Evolutionary conservation across 176 grass and related monocot genomes (phyloP), one percentile per base, ranked within the genome.

Genomic region (Triticum timopheevii): DNA sequence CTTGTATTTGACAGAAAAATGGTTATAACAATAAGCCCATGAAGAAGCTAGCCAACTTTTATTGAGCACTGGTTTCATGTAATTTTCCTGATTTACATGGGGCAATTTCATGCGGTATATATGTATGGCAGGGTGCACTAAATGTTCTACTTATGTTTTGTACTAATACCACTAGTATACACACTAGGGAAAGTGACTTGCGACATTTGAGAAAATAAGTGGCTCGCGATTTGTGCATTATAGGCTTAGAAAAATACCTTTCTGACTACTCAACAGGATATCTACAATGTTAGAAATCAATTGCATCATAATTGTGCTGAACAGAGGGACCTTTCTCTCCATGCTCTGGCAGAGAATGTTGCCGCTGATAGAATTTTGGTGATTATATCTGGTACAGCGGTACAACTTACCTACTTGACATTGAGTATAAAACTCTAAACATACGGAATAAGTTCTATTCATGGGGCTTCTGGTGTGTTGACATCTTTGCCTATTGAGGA

Each of bases 401-500:
- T 52, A 52, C 49, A 52, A 52, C 49, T 61, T 47, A 65, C n/a
- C 61, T 65, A 45, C 39, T 80, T 80, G 61, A 65, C 78, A 52
- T 39, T 80, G 38, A 45, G 15, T 80, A 80, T 20, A 65, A 39
- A 66, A 42, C 61, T 65, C 31, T 79, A 61, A 78, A 56, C 76
- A 79, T 61, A 61, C 12, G 6, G 54, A 23, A 38, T 34, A 38
- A 24, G 76, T 78, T 33, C 6, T 39, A 5, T 61, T 61, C 76
- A 59, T 39, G 54, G 49, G 49, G 49, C 17, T 5, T 6, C 15
- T 24, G 22, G 76, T 61, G 22, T 61, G 36, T 61, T 39, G 20
- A 8, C 76, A 61, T 24, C 11, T 79, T 39, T 61, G 20, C 31
- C 33, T 79, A 61, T 12, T 61, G 31, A 62, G 54, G 33, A 61